A percentile compares a stretch with the other conserved stretches of the same genome.
phyloP scores from a whole-genome alignment of 1,284 basidiomycete species.

The Naganishia cerealis region DNA sequence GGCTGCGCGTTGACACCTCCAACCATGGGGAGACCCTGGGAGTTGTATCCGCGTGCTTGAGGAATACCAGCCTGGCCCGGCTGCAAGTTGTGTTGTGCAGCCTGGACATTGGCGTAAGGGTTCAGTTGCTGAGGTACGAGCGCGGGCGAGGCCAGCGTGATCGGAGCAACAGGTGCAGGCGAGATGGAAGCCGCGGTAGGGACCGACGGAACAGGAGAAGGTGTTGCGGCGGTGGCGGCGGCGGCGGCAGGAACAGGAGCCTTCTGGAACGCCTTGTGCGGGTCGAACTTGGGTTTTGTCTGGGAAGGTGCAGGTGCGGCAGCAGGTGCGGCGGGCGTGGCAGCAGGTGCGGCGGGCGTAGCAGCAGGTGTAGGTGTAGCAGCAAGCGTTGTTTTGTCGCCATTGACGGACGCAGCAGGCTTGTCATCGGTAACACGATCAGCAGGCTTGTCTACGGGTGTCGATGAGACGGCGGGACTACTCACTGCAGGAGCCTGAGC shows the following conservation, averaged over 20 bases:
- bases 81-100: slow-evolving; percentile 18
- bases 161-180: slow-evolving; percentile 37
- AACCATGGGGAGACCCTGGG: slow-evolving; percentile 32
- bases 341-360: background rate
- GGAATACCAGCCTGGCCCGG: slow-evolving; percentile 33
- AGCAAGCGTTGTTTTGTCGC: slow-evolving; percentile 29
- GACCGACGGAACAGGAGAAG: slow-evolving; percentile 35
- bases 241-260: slow-evolving; percentile 51
- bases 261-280: slow-evolving; percentile 67
- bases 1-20: slow-evolving; percentile 4
- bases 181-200: slow-evolving; percentile 36
- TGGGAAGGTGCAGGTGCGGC: slow-evolving; percentile 28
- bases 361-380: background rate
- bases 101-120: slow-evolving; percentile 31
- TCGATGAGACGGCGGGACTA: slow-evolving; percentile 37
- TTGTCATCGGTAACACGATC: slow-evolving; percentile 45
- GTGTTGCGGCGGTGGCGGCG: slow-evolving; percentile 28
- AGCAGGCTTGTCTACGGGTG: slow-evolving; percentile 32
- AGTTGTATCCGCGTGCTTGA: slow-evolving; percentile 35
- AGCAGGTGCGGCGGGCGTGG: background rate
- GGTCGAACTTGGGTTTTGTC: slow-evolving; percentile 61
- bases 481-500: slow-evolving; percentile 34
- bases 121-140: slow-evolving; percentile 32
- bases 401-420: slow-evolving; percentile 36
- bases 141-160: slow-evolving; percentile 31